phyloP scores from a whole-genome alignment of 306 rosid genomes.

The Trifolium dubium region DNA sequence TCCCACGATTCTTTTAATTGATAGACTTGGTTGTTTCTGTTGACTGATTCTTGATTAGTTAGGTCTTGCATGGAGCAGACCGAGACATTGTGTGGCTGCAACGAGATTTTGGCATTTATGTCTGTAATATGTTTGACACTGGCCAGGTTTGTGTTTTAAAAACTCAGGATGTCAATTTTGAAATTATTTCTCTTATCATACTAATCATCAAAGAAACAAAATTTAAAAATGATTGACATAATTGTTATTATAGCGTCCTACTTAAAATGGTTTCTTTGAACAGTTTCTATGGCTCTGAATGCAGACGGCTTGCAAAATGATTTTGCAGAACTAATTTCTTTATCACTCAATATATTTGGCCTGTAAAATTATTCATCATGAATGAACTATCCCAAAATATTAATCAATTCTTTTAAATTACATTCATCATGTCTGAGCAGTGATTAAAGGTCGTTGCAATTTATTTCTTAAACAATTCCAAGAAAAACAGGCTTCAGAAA shows the following conservation, averaged over 20 bases:
- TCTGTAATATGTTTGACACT: constrained; percentile 94
- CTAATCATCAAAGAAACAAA: constrained; percentile 3
- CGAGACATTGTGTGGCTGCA: constrained; percentile 92
- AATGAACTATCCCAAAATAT: constrained; percentile 19
- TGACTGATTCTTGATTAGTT: constrained; percentile 49
- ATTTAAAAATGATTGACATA: constrained; percentile 9
- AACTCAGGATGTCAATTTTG: constrained; percentile 29
- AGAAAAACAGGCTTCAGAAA: constrained; percentile 2
- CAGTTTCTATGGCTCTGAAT: constrained; percentile 22
- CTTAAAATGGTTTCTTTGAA: constrained; percentile 22
- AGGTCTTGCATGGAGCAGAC: constrained; percentile 99
- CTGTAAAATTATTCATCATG: constrained; percentile 8
- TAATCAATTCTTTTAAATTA: constrained; percentile 9
- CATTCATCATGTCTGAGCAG: too few relatives aligned
- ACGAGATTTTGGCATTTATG: constrained; percentile 93
- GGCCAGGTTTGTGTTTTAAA: constrained; percentile 81
- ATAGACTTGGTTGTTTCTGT: neutral
- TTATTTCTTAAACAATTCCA: constrained; percentile 3
- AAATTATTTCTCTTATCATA: neutral
- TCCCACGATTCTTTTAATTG: constrained; percentile 20
- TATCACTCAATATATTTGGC: constrained; percentile 20
- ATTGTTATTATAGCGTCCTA: constrained; percentile 29
- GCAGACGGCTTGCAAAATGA: neutral
- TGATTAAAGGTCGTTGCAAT: neutral
- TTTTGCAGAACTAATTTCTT: constrained; percentile 16